Conservation (phyloP, 2,329 filamentous ascomycete genomes). For the Dactylellina drechsleri region DNA sequence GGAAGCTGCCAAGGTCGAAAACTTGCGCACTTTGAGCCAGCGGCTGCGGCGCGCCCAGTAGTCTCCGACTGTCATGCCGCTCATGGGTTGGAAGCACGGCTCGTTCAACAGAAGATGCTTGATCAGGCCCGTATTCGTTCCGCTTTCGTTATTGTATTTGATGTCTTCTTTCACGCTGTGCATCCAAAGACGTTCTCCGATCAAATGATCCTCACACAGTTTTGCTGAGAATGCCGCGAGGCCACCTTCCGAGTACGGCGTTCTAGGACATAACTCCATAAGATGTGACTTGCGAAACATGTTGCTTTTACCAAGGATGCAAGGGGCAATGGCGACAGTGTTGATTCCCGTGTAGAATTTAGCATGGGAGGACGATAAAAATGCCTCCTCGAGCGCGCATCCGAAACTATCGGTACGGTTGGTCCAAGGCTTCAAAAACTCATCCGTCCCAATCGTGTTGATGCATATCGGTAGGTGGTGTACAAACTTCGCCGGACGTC, state of each 20-base stretch:
- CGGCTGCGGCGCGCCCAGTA: constrained; percentile 84
- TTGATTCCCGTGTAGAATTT: constrained; percentile 99
- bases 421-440: constrained; percentile 36
- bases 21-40: constrained; percentile 94
- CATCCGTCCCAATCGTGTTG: constrained; percentile 63
- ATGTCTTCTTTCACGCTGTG: constrained; percentile 65
- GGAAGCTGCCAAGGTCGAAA: constrained; percentile 87
- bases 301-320: constrained; percentile 95
- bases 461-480: constrained; percentile 91
- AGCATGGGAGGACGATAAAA: constrained; percentile 90
- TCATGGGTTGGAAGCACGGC: constrained; percentile 87
- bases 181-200: constrained; percentile 90
- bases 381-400: constrained; percentile 89
- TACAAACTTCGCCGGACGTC: constrained; percentile 70
- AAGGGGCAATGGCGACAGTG: constrained; percentile 87
- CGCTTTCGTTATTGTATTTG: constrained; percentile 59
- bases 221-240: constrained; percentile 94
- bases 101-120: constrained; percentile 87
- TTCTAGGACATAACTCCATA: constrained; percentile 73
- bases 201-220: constrained; percentile 97
- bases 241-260: constrained; percentile 70
- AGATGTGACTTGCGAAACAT: constrained; percentile 97
- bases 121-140: constrained; percentile 66
- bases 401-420: constrained; percentile 64
- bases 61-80: constrained; percentile 77